A percentile compares a stretch with the other conserved stretches of the same genome.
phyloP scores from a whole-genome alignment of 306 rosid species.

The Quillaja saponaria region DNA sequence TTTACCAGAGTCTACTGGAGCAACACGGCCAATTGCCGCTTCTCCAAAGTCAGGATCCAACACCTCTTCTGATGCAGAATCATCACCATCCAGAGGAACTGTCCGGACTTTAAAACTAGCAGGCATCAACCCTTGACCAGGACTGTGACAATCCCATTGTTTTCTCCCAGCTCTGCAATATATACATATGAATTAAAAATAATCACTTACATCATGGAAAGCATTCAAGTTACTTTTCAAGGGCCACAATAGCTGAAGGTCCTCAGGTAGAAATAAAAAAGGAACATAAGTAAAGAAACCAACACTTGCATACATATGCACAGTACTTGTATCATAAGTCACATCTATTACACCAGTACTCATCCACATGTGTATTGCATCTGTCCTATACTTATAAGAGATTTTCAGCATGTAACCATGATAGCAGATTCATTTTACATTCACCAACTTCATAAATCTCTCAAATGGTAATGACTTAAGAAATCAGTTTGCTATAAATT shows the following conservation, averaged over 20 bases:
- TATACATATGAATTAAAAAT: slow-evolving; percentile 24
- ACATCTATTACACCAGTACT: too few species aligned
- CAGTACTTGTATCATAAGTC: neutral
- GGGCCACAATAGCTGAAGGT: too few species aligned
- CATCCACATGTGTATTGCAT: too few species aligned
- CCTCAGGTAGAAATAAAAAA: too few species aligned
- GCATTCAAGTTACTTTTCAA: slow-evolving; percentile 7
- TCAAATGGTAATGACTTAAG: too few species aligned
- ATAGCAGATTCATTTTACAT: neutral
- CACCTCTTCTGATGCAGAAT: slow-evolving; percentile 76
- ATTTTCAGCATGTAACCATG: neutral
- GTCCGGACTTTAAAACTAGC: slow-evolving; percentile 89
- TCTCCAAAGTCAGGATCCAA: slow-evolving; percentile 95
- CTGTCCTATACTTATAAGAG: too few species aligned
- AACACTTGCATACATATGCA: neutral
- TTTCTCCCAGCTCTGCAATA: slow-evolving; percentile 90
- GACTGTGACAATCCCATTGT: slow-evolving; percentile 92
- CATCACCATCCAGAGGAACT: slow-evolving; percentile 83
- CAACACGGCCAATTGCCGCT: slow-evolving; percentile 95
- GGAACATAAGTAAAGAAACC: neutral
- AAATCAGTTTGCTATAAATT: too few species aligned
- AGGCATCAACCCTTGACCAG: slow-evolving; percentile 95
- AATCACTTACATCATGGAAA: slow-evolving; percentile 17
- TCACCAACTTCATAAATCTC: too few species aligned
- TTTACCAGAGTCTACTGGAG: slow-evolving; percentile 89